These are phyloP conservation scores for Colletotrichum scovillei DNA, from an alignment of 2,329 filamentous ascomycete genomes.

Conservation along the genomic window DNA sequence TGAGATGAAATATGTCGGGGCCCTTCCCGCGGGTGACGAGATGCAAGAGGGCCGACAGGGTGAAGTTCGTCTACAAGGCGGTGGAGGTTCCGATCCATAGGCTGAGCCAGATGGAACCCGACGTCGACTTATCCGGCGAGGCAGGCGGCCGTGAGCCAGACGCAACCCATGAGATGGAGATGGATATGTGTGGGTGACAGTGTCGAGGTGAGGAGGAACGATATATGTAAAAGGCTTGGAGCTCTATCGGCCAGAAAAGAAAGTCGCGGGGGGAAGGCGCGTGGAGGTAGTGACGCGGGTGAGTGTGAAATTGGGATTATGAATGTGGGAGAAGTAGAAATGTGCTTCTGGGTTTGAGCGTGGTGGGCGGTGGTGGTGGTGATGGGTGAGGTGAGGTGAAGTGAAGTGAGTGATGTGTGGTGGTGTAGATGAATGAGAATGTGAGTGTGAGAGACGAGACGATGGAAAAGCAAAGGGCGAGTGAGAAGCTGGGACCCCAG, in stretches of 20 bases:
- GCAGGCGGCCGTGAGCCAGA: constrained; percentile 9
- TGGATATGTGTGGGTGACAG: neutral
- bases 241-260: neutral
- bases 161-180: constrained; percentile 28
- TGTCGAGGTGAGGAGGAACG: neutral
- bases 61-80: constrained; percentile 28
- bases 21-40: constrained; percentile 33
- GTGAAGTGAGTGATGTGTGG: neutral
- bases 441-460: constrained; percentile 5
- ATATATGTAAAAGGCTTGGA: neutral
- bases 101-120: constrained; percentile 6
- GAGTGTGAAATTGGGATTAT: constrained; percentile 10
- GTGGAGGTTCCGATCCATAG: constrained; percentile 28
- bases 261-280: neutral
- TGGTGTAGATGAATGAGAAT: constrained; percentile 7
- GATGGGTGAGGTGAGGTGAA: neutral
- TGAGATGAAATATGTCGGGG: constrained; percentile 22
- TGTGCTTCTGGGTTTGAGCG: neutral
- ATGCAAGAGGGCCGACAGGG: constrained; percentile 36
- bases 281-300: neutral
- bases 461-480: neutral
- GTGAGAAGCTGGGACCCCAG: constrained; percentile 11
- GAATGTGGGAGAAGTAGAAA: constrained; percentile 6
- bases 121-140: constrained; percentile 12
- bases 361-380: neutral